Percentiles rank a stretch among this genome's conserved stretches.
These are phyloP conservation scores for Eruca vesicaria DNA, from an alignment of 441 rosid species.

Conservation along the genomic window DNA sequence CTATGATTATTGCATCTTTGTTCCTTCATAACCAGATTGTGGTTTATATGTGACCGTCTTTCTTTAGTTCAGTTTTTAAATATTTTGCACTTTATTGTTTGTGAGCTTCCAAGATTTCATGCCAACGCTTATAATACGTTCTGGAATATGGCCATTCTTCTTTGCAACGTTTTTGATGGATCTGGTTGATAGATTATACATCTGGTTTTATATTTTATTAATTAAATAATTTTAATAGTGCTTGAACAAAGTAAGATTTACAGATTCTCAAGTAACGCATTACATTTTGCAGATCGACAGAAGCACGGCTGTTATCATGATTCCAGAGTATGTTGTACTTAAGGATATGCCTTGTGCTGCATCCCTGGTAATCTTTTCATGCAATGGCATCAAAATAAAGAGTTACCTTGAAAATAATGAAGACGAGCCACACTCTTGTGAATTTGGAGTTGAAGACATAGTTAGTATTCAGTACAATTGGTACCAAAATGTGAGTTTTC, in stretches of 20 bases:
- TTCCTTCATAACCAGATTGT: neutral
- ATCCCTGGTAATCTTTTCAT: slow-evolving; percentile 57
- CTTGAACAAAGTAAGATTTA: slow-evolving; percentile 10
- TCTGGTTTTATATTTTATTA: neutral
- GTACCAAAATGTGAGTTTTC: slow-evolving; percentile 67
- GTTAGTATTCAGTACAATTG: slow-evolving; percentile 57
- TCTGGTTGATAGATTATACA: neutral
- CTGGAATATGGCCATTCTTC: neutral
- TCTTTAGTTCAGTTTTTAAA: neutral
- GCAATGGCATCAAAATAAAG: slow-evolving; percentile 51
- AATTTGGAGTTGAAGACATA: slow-evolving; percentile 72
- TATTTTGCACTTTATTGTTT: neutral
- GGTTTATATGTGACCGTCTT: neutral
- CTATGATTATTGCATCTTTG: slow-evolving; percentile 1
- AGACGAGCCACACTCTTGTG: slow-evolving; percentile 44
- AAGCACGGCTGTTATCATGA: slow-evolving; percentile 42
- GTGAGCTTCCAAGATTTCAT: neutral
- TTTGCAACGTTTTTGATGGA: neutral
- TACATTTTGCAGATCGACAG: slow-evolving; percentile 54
- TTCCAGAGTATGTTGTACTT: slow-evolving; percentile 63
- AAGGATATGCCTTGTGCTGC: slow-evolving; percentile 47
- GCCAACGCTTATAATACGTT: neutral
- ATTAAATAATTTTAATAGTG: neutral
- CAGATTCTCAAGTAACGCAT: slow-evolving; percentile 8
- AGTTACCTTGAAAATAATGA: slow-evolving; percentile 42